A percentile compares a stretch with the other conserved stretches of the same genome.
phyloP scores from a whole-genome alignment of 495 filamentous ascomycete species.

The Extremus antarcticus region DNA sequence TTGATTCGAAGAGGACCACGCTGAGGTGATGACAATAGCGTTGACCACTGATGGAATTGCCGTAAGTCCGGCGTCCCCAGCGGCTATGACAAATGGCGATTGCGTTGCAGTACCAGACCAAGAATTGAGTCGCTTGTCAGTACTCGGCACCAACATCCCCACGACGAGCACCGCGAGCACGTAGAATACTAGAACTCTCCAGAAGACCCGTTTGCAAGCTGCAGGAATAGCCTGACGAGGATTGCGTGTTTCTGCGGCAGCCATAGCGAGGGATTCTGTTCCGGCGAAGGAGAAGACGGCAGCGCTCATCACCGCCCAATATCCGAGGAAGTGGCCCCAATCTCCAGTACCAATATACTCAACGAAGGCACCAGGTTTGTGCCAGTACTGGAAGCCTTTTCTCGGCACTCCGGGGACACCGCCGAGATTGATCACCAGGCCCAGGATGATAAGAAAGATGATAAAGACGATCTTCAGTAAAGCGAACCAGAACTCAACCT shows the following conservation, averaged over 20 bases:
- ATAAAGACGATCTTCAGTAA: slow-evolving; percentile 21
- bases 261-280: neutral
- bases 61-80: slow-evolving; percentile 49
- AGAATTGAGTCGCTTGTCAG: slow-evolving; percentile 27
- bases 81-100: slow-evolving; percentile 54
- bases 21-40: slow-evolving; percentile 56
- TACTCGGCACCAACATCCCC: slow-evolving; percentile 39
- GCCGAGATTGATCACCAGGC: slow-evolving; percentile 53
- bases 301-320: neutral
- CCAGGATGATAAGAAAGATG: slow-evolving; percentile 32
- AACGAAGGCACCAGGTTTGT: slow-evolving; percentile 46
- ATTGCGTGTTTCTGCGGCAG: neutral
- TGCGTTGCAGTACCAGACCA: slow-evolving; percentile 49
- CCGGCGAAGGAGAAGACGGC: neutral
- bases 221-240: slow-evolving; percentile 43
- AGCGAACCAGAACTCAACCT: slow-evolving; percentile 13
- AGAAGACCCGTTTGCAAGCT: slow-evolving; percentile 71
- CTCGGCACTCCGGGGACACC: slow-evolving; percentile 49
- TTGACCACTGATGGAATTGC: slow-evolving; percentile 64
- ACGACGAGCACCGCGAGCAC: slow-evolving; percentile 42
- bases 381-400: slow-evolving; percentile 60
- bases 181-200: slow-evolving; percentile 79
- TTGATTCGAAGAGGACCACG: slow-evolving; percentile 60
- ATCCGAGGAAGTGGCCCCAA: neutral
- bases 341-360: neutral